Evolutionary conservation across 345 rosid species (phyloP).

Genomic region (Draba incana): DNA sequence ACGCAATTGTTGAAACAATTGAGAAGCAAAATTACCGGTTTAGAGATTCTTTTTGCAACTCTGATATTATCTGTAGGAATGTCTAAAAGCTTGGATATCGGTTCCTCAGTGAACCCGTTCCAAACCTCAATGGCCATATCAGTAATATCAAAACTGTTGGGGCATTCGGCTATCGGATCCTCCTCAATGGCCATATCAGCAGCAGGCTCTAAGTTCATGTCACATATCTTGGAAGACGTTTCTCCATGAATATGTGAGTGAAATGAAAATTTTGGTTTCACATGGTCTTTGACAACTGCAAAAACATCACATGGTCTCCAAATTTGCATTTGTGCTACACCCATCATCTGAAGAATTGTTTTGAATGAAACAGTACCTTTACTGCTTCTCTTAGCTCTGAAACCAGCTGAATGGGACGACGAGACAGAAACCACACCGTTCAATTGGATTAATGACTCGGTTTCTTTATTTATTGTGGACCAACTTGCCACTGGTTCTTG

Average conservation of each 20-base stretch:
- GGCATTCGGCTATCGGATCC: conserved; percentile 40
- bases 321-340: neutral
- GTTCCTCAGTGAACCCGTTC: conserved; percentile 35
- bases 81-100: conserved; percentile 53
- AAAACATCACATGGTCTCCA: conserved; percentile 14
- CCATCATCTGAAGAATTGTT: neutral
- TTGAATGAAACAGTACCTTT: conserved; percentile 46
- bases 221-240: conserved; percentile 43
- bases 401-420: conserved; percentile 41
- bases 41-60: conserved; percentile 38
- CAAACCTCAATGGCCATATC: conserved; percentile 35
- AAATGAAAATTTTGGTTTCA: conserved; percentile 61
- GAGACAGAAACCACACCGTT: conserved; percentile 46
- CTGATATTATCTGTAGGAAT: conserved; percentile 49
- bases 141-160: conserved; percentile 28
- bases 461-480: conserved; percentile 47
- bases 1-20: conserved; percentile 19
- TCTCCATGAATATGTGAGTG: conserved; percentile 44
- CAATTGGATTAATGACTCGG: conserved; percentile 42
- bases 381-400: conserved; percentile 45
- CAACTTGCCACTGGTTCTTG: conserved; percentile 39
- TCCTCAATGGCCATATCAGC: conserved; percentile 33
- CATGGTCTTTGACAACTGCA: conserved; percentile 46
- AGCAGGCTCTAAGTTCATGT: conserved; percentile 36
- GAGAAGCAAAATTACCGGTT: conserved; percentile 46